Evolutionary conservation across 768 basidiomycete genomes (phyloP).

Genomic region (Chalciporus sphaerocephalus): DNA sequence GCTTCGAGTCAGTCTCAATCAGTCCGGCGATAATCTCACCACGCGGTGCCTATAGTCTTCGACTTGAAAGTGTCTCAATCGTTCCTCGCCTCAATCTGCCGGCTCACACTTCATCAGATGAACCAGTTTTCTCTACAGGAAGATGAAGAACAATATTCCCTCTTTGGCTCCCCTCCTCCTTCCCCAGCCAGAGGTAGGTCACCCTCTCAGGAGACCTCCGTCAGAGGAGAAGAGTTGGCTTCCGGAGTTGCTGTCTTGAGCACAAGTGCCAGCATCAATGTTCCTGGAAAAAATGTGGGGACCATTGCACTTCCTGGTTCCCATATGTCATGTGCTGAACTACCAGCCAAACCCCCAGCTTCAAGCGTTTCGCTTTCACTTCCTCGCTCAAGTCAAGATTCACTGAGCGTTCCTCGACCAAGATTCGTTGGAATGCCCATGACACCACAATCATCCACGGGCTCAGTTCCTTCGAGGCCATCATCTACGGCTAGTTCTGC

Average conservation of each 20-base stretch:
- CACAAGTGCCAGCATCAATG: conserved; percentile 7
- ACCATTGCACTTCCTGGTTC: conserved; percentile 98
- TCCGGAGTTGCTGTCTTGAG: conserved; percentile 26
- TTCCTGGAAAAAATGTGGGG: conserved; percentile 65
- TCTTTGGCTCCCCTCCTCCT: conserved; percentile 78
- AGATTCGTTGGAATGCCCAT: conserved; percentile 11
- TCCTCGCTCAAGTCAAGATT: conserved; percentile 18
- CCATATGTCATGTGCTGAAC: conserved; percentile 80
- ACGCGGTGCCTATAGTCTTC: not conserved
- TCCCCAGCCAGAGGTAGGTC: conserved; percentile 74
- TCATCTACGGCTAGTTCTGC: conserved; percentile 7
- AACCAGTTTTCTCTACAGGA: conserved; percentile 1
- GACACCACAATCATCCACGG: conserved; percentile 12
- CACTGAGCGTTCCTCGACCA: conserved; percentile 37
- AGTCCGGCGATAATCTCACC: conserved; percentile 4
- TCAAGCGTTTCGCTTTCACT: conserved; percentile 39
- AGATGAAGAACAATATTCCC: conserved; percentile 56
- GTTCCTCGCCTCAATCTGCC: conserved; percentile 3
- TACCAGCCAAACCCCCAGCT: conserved; percentile 76
- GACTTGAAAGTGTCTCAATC: conserved; percentile 18
- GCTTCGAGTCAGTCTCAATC: not conserved
- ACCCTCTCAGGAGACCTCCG: conserved; percentile 46
- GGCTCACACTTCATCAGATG: conserved; percentile 23
- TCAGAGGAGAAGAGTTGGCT: conserved; percentile 14
- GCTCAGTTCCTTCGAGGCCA: conserved; percentile 6